Base-by-base conservation (phyloP, 768 basidiomycete genomes). In the Boletus edulis region DNA sequence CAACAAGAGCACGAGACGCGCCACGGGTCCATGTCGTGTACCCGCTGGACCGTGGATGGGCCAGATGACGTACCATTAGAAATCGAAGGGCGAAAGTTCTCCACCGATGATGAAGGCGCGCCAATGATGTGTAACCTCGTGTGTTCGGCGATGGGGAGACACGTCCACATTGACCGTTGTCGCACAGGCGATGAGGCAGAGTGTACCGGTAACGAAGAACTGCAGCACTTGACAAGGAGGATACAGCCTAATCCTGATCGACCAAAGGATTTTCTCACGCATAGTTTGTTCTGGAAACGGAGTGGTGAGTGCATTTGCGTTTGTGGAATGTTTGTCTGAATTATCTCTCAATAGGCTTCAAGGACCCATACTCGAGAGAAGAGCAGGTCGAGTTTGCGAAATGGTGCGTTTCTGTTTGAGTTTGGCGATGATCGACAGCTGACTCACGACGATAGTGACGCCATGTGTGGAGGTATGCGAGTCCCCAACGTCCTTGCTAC, bases 91-190 rank as follows among this genome's bases (percentile, higher is more conserved):
- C 77, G 76, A 52, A 79, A 75, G 55, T 86, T 83, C 62, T 80
- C 75, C 15, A 58, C 77, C 0, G 73, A 76, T 20, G 81, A 83
- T 48, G 79, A 81, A 40, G 83, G 84, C 9, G 83, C 82, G 0
- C 84, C 84, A 0, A 82, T 85, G 80, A 75, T 85, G 73, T 86
- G 85, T 60, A 84, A 75, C 44, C 71, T 84, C 18, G 64, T 82
- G 27, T 86, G 84, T 57, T 73, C 76, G 2, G 69, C 78, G 14
- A 72, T 84, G 67, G 84, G 84, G 1, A 67, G 85, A 18, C 84
- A 86, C 46, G 70, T 71, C 2, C 84, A 86, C 60, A 67, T 85
- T 34, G 81, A 80, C 57, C 80, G 77, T 52, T 86, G 84, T 59
- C 76, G 81, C 2, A 69, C 78, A 1, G 62, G 71, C 38, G 61